Evolutionary conservation across 2,329 filamentous ascomycete genomes (phyloP), one percentile per base, ranked within the genome.

Genomic region (Daldinia sp.): DNA sequence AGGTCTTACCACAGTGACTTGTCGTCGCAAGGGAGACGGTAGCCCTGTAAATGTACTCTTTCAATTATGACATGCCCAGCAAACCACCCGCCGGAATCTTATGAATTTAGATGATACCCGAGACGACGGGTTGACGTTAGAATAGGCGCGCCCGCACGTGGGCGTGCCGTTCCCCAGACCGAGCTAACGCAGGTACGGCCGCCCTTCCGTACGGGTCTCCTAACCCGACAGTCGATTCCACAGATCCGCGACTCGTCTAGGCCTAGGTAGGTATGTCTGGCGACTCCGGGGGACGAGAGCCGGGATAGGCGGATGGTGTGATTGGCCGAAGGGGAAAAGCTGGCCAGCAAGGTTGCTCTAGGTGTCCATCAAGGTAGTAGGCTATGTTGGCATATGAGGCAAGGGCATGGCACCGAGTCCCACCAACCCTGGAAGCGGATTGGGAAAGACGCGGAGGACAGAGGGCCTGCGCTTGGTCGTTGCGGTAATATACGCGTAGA

Each of bases 161-260:
- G 61, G 15, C 17, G 4, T 35, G 6, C 45, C 57, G 37, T 32
- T n/a, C 45, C 32, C 64, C n/a, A 45, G 43, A 35, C 2, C 35
- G 30, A 53, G 39, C 62, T 67, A 65, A 63, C 65, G 65, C 65
- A 67, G 64, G 65, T 45, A 63, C 61, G 55, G 7, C 56, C 30
- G 37, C 56, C 5, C 15, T 7, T 27, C 32, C 32, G 3, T 2
- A 8, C 19, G 13, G 41, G 52, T 61, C 50, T 49, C 61, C 8
- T 13, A 37, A 61, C 19, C 53, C 10, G 49, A 25, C 13, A 32
- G 10, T 23, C 34, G 11, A 9, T 23, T 52, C 25, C 34, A 34
- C 10, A 21, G 49, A 50, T 50, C 32, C 41, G 37, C n/a, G 23
- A 23, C 23, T 21, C 17, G 9, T 59, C 49, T 57, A 55, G 35